Evolutionary conservation across 2,329 filamentous ascomycete genomes (phyloP), one percentile per base, ranked within the genome.

Genomic region (Huntiella savannae): DNA sequence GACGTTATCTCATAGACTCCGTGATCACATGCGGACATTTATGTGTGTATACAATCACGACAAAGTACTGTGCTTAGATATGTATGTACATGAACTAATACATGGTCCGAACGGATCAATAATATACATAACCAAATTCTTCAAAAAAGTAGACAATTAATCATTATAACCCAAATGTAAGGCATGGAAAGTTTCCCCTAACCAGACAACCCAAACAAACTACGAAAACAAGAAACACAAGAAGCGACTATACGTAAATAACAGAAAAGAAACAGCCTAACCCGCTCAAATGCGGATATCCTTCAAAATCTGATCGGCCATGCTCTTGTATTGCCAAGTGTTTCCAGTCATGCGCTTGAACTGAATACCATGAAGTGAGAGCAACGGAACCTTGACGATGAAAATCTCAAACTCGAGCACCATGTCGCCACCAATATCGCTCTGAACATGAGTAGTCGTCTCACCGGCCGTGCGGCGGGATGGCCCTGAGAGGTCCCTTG

Each of bases 271-370:
- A 11, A 38, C 7, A 33, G 38, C 12, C 34, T 39, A 40, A 12
- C 4, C 15, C 16, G 40, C 22, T 48, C 15, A 45, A 41, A 96
- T 71, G 58, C 78, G 77, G 54, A 98, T 65, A 60, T 91, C 86
- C 57, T 81, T 77, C 54, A 98, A 67, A 56, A 98, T 95, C 55
- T 86, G 86, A 62, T 94, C 87, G 33, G 91, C 91, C 86, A 96
- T 92, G 57, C 84, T 88, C 68, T 95, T 94, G 65, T 93, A 98
- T 62, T 95, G 87, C 87, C 88, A 96, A 49, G 91, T 96, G 50
- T 92, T 88, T 33, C 91, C 88, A 48, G 83, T 76, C 54, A 96
- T 79, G 59, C 91, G 86, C 70, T 98, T 98, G 68, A 98, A 98
- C 60, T 96, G 91, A 51, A 98, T 87, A 42, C 91, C 91, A 58